Conservation (phyloP, 1,139 yeast species). For the Kodamaea anthophila region DNA sequence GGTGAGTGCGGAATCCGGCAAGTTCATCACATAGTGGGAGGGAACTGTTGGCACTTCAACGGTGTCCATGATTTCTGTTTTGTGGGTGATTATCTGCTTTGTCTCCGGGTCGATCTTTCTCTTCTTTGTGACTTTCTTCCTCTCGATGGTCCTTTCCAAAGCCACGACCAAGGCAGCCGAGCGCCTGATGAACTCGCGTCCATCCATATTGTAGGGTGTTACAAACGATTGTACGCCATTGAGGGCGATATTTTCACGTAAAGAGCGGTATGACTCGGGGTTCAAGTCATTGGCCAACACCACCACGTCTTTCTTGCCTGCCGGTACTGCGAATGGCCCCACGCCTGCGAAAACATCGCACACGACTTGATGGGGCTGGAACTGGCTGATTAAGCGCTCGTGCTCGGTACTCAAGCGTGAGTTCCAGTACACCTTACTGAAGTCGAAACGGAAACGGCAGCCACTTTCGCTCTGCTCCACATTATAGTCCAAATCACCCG, state of each 20-base stretch:
- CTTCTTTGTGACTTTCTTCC: constrained; percentile 24
- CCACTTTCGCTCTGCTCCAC: constrained; percentile 90
- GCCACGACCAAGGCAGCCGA: constrained; percentile 49
- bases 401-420: constrained; percentile 93
- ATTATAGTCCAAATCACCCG: constrained; percentile 66
- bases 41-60: constrained; percentile 52
- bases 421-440: constrained; percentile 95
- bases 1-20: constrained; percentile 90
- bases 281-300: constrained; percentile 92
- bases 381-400: constrained; percentile 62
- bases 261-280: constrained; percentile 73
- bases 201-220: constrained; percentile 67
- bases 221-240: constrained; percentile 65
- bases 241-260: constrained; percentile 54
- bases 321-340: constrained; percentile 97
- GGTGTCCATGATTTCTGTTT: constrained; percentile 18
- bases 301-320: constrained; percentile 74
- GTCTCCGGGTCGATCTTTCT: constrained; percentile 24
- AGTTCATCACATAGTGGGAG: constrained; percentile 85
- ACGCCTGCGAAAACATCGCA: constrained; percentile 98
- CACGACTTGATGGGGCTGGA: constrained; percentile 63
- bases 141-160: constrained; percentile 25
- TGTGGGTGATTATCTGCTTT: constrained; percentile 7
- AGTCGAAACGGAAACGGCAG: constrained; percentile 81
- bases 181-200: constrained; percentile 65